phyloP scores from a whole-genome alignment of 129 eudicot species.

The Flaveria ramosissima region DNA sequence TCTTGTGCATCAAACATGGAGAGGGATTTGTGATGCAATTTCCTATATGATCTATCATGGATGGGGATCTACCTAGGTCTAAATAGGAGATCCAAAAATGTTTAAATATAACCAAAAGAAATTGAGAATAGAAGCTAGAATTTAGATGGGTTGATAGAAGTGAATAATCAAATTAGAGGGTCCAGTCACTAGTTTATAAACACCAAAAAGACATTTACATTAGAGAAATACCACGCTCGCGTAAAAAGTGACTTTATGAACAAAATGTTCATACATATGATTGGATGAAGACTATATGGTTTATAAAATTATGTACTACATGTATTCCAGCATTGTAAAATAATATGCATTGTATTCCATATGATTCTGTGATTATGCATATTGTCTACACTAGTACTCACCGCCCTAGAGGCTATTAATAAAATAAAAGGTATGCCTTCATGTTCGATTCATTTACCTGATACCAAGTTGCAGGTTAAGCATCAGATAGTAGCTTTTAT shows the following conservation, averaged over 20 bases:
- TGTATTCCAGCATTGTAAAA: neutral
- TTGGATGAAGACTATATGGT: neutral
- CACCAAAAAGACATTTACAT: neutral
- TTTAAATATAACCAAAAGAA: neutral
- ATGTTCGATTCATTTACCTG: conserved; percentile 59
- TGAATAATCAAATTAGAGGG: neutral
- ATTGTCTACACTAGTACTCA: neutral
- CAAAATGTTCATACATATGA: neutral
- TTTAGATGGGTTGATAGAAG: conserved; percentile 4
- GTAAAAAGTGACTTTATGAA: conserved; percentile 1
- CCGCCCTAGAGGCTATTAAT: neutral
- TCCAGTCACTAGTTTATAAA: neutral
- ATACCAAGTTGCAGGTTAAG: conserved; percentile 98
- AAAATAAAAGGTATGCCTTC: neutral
- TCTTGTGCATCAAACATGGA: neutral
- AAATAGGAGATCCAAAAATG: conserved; percentile 14
- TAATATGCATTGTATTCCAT: neutral
- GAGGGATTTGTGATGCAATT: conserved; percentile 5
- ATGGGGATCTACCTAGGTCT: conserved; percentile 11
- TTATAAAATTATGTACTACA: neutral
- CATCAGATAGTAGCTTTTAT: conserved; percentile 84
- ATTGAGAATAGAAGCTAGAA: neutral
- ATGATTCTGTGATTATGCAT: neutral
- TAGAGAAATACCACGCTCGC: neutral
- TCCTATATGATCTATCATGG: conserved; percentile 15